A percentile compares a stretch with the other conserved stretches of the same genome.
phyloP scores from a whole-genome alignment of 805 yeast species.

The Starmerella apicola region DNA sequence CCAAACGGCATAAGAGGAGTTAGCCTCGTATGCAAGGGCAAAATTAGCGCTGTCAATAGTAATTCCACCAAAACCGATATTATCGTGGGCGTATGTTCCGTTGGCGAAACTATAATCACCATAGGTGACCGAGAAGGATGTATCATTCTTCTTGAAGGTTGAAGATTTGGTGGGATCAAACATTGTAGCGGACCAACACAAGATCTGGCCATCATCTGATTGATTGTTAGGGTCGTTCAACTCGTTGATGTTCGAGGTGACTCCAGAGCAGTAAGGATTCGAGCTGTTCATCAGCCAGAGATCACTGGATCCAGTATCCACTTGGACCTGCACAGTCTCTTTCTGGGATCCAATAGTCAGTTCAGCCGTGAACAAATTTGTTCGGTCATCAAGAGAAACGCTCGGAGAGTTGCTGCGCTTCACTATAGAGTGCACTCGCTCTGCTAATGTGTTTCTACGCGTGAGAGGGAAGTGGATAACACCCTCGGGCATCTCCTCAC shows the following conservation, averaged over 20 bases:
- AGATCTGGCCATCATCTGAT: constrained; percentile 5
- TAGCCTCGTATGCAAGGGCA: constrained; percentile 60
- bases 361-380: constrained; percentile 24
- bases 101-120: constrained; percentile 39
- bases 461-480: constrained; percentile 10
- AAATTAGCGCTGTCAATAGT: constrained; percentile 45
- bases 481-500: not conserved
- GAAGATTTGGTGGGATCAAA: constrained; percentile 21
- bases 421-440: too few relatives aligned
- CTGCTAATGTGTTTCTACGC: constrained; percentile 20
- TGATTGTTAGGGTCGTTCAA: not conserved
- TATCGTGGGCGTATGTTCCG: constrained; percentile 55
- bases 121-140: constrained; percentile 23
- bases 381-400: constrained; percentile 19
- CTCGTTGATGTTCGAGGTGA: not conserved
- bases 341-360: constrained; percentile 42
- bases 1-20: constrained; percentile 47
- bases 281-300: constrained; percentile 44
- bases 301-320: constrained; percentile 70
- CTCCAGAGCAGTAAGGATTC: constrained; percentile 33
- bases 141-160: constrained; percentile 14
- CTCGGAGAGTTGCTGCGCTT: constrained; percentile 18
- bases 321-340: constrained; percentile 39
- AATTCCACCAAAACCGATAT: constrained; percentile 40
- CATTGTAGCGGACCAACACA: constrained; percentile 20